phyloP scores from a whole-genome alignment of 805 yeast genomes.

The Komagataella pastoris region DNA sequence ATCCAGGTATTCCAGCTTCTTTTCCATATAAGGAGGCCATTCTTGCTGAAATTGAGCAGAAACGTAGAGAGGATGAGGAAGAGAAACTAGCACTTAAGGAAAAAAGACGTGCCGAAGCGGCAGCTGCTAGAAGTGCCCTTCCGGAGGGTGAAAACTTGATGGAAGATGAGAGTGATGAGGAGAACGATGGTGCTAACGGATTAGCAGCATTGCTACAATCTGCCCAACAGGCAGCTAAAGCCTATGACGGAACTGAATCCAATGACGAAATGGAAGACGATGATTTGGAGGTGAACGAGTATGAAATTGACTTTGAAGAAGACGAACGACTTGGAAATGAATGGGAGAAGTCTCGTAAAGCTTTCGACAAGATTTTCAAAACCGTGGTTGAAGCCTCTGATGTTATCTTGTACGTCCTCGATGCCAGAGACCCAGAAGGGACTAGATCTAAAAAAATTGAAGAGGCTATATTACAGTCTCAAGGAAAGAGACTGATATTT shows the following conservation, averaged over 20 bases:
- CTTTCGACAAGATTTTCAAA: conserved; percentile 89
- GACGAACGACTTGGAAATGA: conserved; percentile 29
- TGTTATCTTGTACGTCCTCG: conserved; percentile 84
- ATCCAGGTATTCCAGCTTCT: conserved; percentile 88
- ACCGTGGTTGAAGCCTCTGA: conserved; percentile 88
- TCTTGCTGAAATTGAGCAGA: conserved; percentile 55
- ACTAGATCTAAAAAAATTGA: conserved; percentile 89
- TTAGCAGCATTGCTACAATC: conserved; percentile 80
- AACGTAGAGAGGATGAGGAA: conserved; percentile 41
- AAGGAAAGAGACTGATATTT: conserved; percentile 73
- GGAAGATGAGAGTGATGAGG: conserved; percentile 19
- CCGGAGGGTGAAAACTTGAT: conserved; percentile 20
- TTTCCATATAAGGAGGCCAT: conserved; percentile 90
- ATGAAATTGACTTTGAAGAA: conserved; percentile 29
- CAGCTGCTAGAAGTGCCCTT: conserved; percentile 29
- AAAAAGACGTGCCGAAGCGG: conserved; percentile 31
- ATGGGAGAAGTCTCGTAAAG: conserved; percentile 68
- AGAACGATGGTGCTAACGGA: conserved; percentile 27
- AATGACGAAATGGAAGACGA: conserved; percentile 27
- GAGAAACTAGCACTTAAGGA: conserved; percentile 35
- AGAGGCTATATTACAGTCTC: conserved; percentile 70
- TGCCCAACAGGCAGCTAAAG: conserved; percentile 79
- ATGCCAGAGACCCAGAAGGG: conserved; percentile 94
- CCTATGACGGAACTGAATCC: conserved; percentile 39
- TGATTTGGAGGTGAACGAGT: conserved; percentile 35